phyloP scores from a whole-genome alignment of 805 yeast genomes.

The Candida palmyrensis region DNA sequence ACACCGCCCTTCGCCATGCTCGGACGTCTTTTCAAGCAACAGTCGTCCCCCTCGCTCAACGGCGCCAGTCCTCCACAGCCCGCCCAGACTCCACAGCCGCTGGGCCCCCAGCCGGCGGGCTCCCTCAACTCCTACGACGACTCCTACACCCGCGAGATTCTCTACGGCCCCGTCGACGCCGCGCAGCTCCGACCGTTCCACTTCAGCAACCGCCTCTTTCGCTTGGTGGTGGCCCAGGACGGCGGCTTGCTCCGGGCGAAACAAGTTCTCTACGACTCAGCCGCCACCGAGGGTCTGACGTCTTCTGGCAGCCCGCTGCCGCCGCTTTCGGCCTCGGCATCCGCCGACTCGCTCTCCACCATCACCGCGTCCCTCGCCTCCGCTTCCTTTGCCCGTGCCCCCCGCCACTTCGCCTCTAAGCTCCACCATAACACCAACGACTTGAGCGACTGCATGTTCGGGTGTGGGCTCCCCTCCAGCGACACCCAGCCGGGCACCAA shows the following conservation, averaged over 20 bases:
- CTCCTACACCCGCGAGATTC: slow-evolving; percentile 38
- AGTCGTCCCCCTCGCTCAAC: slow-evolving; percentile 7
- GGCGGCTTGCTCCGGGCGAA: slow-evolving; percentile 43
- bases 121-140: slow-evolving; percentile 34
- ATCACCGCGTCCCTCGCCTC: neutral
- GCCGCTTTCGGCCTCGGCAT: slow-evolving; percentile 1
- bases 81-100: neutral
- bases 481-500: slow-evolving; percentile 42
- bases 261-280: slow-evolving; percentile 45
- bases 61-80: neutral
- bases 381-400: slow-evolving; percentile 8
- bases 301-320: slow-evolving; percentile 1
- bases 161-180: slow-evolving; percentile 38
- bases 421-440: slow-evolving; percentile 39
- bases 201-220: slow-evolving; percentile 26
- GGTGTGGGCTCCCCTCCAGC: slow-evolving; percentile 49
- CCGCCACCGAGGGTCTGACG: slow-evolving; percentile 17
- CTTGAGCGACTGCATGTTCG: slow-evolving; percentile 50
- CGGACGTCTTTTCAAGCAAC: slow-evolving; percentile 33
- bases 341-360: slow-evolving; percentile 1
- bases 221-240: slow-evolving; percentile 47
- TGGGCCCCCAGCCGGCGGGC: neutral
- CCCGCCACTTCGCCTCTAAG: slow-evolving; percentile 19
- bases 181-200: slow-evolving; percentile 21
- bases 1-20: slow-evolving; percentile 17